Conservation (phyloP, 495 filamentous ascomycete genomes). For the Apodospora peruviana region DNA sequence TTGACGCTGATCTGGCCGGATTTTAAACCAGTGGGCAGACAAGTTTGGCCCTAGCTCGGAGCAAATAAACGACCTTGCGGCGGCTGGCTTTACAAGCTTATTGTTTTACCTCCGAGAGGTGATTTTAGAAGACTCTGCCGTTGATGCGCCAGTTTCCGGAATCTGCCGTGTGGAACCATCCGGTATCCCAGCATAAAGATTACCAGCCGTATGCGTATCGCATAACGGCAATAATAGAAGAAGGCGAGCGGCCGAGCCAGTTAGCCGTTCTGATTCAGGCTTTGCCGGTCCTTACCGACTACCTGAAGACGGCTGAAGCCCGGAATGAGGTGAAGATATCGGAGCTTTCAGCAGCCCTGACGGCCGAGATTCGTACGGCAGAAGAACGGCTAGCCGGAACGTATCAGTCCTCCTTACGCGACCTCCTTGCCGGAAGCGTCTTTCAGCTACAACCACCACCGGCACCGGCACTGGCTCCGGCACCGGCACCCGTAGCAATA, state of each 20-base stretch:
- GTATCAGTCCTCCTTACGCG: background rate
- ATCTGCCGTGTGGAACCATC: background rate
- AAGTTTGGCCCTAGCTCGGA: background rate
- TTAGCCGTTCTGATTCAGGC: background rate
- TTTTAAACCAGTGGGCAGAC: background rate
- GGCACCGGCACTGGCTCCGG: constrained; percentile 25
- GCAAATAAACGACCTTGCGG: background rate
- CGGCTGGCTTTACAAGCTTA: background rate
- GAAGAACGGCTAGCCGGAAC: background rate
- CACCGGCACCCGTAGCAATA: too few relatives aligned
- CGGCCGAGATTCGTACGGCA: background rate
- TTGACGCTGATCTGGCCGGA: background rate
- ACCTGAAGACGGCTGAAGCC: background rate
- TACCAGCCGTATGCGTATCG: background rate
- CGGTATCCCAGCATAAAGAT: background rate
- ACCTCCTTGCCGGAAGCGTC: background rate
- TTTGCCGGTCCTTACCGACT: background rate
- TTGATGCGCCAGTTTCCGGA: background rate
- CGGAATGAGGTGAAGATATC: background rate
- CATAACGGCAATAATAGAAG: background rate
- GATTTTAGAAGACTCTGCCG: background rate
- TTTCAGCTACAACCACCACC: background rate
- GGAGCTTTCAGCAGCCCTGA: background rate
- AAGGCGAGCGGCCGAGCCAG: background rate
- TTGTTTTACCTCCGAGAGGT: background rate